Base-by-base conservation (phyloP, 192 early-diverging fungal species). In the Backusella luteola region DNA sequence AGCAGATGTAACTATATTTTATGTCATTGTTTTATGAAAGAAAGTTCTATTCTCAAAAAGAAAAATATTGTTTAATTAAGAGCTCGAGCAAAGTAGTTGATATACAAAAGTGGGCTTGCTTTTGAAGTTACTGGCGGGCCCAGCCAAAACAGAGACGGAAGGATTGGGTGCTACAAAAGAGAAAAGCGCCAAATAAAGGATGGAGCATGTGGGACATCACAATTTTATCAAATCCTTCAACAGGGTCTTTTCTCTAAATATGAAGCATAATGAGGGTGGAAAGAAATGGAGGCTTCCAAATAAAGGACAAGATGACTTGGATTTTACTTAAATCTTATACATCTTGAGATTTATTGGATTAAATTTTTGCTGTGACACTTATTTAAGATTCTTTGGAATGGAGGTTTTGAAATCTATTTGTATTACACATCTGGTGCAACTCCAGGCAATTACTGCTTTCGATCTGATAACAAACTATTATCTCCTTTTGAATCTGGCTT, bases 401-500 rank as follows among this genome's bases (percentile, higher is more conserved):
- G 56, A 26, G 23, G 56, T 63, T 53, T 17, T 12, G 3, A 63
- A 63, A 23, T 63, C 56, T 29, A 29, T 29, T 56, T 63, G 56
- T 63, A 63, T 63, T 11, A 63, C 56, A 63, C n/a, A 63, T 29
- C 67, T 35, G 19, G 67, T 68, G 29, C 35, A 68, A 68, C 67
- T n/a, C 14, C 7, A 17, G 7, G 6, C 67, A 34, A 68, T 34
- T 26, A 34, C 26, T n/a, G 34, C 3, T 8, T 35, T 68, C 35
- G 34, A 68, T 68, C 67, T 68, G 67, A 68, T 68, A 68, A 68
- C 23, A 68, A 36, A 15, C 67, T 26, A 68, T 7, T 68, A 36
- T 35, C 67, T 68, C 35, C 67, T 35, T 36, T 19, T 68, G 17
- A 68, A 68, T 36, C 67, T 68, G 67, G 15, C 67, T 36, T 63